A percentile compares a stretch with the other conserved stretches of the same genome.
These are phyloP conservation scores for Canna indica DNA, from an alignment of 176 grass and related monocot genomes.

Conservation along the genomic window DNA sequence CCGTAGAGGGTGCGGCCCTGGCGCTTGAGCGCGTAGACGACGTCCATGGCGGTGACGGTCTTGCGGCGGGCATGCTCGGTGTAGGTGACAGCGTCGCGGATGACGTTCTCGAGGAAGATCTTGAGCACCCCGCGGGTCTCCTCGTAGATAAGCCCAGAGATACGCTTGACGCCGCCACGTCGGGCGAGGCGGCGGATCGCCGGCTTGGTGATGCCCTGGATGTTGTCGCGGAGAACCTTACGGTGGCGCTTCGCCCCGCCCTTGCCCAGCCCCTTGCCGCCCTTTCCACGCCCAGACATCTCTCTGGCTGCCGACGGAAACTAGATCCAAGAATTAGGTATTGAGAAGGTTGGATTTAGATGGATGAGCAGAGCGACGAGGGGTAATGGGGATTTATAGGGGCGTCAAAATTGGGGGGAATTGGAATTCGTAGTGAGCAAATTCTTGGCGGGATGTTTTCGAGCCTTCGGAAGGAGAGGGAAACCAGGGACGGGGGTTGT, in stretches of 20 bases:
- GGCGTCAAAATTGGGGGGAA: no score
- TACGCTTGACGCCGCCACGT: slow-evolving; percentile 23
- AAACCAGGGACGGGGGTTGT: no score
- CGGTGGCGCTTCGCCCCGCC: slow-evolving; percentile 28
- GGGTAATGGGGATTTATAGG: no score
- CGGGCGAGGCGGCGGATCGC: slow-evolving; percentile 25
- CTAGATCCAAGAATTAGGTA: no score
- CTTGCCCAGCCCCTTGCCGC: slow-evolving; percentile 20
- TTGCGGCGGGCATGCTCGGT: slow-evolving; percentile 29
- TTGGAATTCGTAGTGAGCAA: no score
- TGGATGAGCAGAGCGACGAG: no score
- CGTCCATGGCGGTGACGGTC: slow-evolving; percentile 29
- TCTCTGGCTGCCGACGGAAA: no score
- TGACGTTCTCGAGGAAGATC: slow-evolving; percentile 32
- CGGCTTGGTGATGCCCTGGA: slow-evolving; percentile 33
- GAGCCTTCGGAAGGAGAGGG: no score
- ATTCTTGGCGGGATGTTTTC: no score
- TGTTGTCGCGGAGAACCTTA: slow-evolving; percentile 28
- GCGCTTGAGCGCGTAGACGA: slow-evolving; percentile 30
- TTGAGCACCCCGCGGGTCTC: slow-evolving; percentile 29
- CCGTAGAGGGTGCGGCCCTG: slow-evolving; percentile 30
- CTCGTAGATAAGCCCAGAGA: slow-evolving; percentile 23
- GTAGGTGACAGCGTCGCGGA: slow-evolving; percentile 27
- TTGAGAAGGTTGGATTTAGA: no score
- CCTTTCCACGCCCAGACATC: slow-evolving; percentile 22